phyloP scores from a whole-genome alignment of 805 yeast genomes.

The Candida mattraensis region DNA sequence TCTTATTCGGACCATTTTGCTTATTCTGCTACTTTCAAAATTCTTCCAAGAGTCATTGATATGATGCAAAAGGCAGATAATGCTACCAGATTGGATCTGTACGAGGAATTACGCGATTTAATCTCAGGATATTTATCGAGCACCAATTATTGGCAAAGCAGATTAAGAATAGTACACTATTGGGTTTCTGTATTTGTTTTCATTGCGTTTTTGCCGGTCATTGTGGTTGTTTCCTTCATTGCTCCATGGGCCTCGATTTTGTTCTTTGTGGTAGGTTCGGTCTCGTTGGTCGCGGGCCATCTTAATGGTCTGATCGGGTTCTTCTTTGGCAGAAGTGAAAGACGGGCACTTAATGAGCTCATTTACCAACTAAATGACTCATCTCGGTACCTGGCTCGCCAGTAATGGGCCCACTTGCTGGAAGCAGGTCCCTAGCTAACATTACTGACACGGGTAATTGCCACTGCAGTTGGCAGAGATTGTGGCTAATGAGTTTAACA shows the following conservation, averaged over 20 bases:
- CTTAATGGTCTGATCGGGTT: slow-evolving; percentile 76
- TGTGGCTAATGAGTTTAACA: too few species aligned
- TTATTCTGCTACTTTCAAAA: slow-evolving; percentile 47
- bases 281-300: slow-evolving; percentile 64
- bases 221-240: slow-evolving; percentile 55
- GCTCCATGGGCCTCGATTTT: slow-evolving; percentile 68
- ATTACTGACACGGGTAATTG: too few species aligned
- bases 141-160: slow-evolving; percentile 57
- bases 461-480: too few species aligned
- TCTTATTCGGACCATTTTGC: slow-evolving; percentile 95
- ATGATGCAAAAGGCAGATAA: slow-evolving; percentile 2
- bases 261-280: slow-evolving; percentile 54
- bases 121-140: slow-evolving; percentile 46
- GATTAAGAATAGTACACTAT: slow-evolving; percentile 69
- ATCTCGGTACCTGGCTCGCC: too few species aligned
- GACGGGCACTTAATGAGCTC: slow-evolving; percentile 75
- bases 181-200: slow-evolving; percentile 50
- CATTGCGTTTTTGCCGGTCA: slow-evolving; percentile 53
- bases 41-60: slow-evolving; percentile 19
- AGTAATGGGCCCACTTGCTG: too few species aligned
- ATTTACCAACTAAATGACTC: slow-evolving; percentile 58
- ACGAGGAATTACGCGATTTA: slow-evolving; percentile 49
- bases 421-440: too few species aligned
- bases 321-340: slow-evolving; percentile 78
- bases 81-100: slow-evolving; percentile 33